Base-by-base conservation (phyloP, 108 stramenopile species). In the Cyclostephanos invisitatus region DNA sequence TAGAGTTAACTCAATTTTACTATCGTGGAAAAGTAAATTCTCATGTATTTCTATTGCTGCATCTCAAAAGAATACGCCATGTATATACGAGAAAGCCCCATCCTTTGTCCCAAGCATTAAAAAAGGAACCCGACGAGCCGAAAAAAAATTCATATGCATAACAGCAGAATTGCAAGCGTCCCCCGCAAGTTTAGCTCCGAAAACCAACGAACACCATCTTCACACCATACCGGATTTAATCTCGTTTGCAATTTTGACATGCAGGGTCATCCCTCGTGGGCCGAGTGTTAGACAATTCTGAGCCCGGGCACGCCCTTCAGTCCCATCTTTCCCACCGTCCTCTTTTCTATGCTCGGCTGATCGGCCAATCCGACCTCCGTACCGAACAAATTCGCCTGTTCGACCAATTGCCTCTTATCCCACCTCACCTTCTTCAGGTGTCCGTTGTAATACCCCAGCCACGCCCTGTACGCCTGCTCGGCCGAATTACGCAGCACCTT, bases 311-410 rank as follows among this genome's bases (percentile, higher is more conserved):
- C 82, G 44, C 88, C 91, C 67, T 87, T 86, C 27, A 96, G 72
- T 12, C 89, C 91, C 95, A 96, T 96, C 70, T 96, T 96, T 15
- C 93, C 91, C 0, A 94, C 77, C 1, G 93, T 94, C 66, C 77
- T 90, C 62, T 85, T 87, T 77, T 86, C 73, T 20, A 96, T 64
- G 17, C 59, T 66, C 10, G 95, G 95, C 48, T 86, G 70, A 51
- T 89, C 83, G 21, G 49, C 48, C 47, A 90, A 71, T n/a, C 91
- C 90, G 32, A 80, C 51, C 32, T 68, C 65, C 9, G 42, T 35
- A 0, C 83, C 74, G 62, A 67, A 91, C 51, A 58, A 53, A 78
- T 92, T 89, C 15, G 83, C 86, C 56, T 70, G 66, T 27, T 62
- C 58, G 9, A 95, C 90, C 35, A 91, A 68, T 20, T 75, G 71